Evolutionary conservation across 225 moss, liverwort and hornwort species (phyloP).

Genomic region (Lunularia cruciata): DNA sequence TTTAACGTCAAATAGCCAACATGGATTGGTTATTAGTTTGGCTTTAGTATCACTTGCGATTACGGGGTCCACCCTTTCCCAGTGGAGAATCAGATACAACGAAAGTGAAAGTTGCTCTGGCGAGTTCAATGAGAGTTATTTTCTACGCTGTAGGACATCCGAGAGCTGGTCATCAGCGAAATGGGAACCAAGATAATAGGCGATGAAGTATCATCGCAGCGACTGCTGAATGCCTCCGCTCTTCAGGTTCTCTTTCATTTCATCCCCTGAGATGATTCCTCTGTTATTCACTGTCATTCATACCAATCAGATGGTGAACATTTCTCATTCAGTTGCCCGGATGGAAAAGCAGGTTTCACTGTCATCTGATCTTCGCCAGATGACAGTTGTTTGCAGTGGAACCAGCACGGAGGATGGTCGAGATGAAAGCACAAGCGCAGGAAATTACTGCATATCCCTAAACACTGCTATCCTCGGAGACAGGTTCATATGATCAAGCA

Average conservation of each 20-base stretch:
- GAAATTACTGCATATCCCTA: constrained; percentile 83
- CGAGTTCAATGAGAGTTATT: neutral
- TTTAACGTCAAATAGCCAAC: no score
- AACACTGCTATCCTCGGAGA: constrained; percentile 83
- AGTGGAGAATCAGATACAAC: no score
- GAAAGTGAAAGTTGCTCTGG: no score
- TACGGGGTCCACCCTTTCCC: no score
- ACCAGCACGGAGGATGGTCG: constrained; percentile 54
- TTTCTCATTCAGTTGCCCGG: neutral
- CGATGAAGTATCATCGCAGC: constrained; percentile 45
- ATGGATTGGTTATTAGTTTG: no score
- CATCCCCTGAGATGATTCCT: neutral
- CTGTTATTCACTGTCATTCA: neutral
- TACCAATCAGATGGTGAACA: no score
- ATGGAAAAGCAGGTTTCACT: constrained; percentile 69
- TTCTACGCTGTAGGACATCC: constrained; percentile 54
- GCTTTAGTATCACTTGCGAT: no score
- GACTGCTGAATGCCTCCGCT: constrained; percentile 64
- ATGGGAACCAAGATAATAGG: constrained; percentile 37
- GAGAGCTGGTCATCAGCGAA: constrained; percentile 56
- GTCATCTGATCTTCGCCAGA: constrained; percentile 83
- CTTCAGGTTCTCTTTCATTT: constrained; percentile 51
- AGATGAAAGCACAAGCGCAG: constrained; percentile 55
- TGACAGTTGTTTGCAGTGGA: constrained; percentile 89
- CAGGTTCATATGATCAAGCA: constrained; percentile 60